Conservation (phyloP, 805 yeast genomes). For the Wickerhamiella vanderwaltii region DNA sequence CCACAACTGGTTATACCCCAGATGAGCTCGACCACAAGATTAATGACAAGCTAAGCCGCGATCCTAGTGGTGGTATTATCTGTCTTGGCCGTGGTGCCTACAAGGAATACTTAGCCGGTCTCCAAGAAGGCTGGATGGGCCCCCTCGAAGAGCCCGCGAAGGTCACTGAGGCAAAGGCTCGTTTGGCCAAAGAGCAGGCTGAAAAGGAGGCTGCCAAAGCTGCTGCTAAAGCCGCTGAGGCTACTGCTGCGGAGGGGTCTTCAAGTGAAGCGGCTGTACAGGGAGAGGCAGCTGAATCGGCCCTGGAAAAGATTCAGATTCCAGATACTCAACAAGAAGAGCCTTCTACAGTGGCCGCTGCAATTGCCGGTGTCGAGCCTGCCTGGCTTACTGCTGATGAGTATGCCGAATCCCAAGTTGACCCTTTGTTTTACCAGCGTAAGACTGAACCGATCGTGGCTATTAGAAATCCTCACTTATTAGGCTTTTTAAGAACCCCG, state of each 20-base stretch:
- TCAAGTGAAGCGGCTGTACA: too few relatives aligned
- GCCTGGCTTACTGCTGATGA: conserved; percentile 45
- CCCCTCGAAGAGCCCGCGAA: conserved; percentile 51
- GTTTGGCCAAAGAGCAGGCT: conserved; percentile 1
- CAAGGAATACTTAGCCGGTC: conserved; percentile 80
- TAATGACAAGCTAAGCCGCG: conserved; percentile 30
- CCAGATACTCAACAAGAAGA: conserved; percentile 13
- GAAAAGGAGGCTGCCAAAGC: conserved; percentile 13
- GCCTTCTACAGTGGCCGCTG: conserved; percentile 25
- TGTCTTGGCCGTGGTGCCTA: conserved; percentile 93
- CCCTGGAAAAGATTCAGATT: conserved; percentile 12
- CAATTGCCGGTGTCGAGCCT: conserved; percentile 43
- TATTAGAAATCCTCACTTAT: conserved; percentile 59
- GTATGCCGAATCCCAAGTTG: conserved; percentile 41
- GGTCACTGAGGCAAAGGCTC: conserved; percentile 15
- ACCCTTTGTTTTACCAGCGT: conserved; percentile 45
- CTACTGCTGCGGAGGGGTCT: conserved; percentile 16
- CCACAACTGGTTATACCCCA: conserved; percentile 18
- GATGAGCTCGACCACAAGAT: conserved; percentile 26
- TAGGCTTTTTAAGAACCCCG: conserved; percentile 72
- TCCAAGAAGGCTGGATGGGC: conserved; percentile 91
- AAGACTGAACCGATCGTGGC: conserved; percentile 53
- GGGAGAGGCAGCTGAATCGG: conserved; percentile 13
- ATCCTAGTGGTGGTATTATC: conserved; percentile 65
- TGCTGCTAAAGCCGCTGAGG: conserved; percentile 14